Percentiles rank a stretch among this genome's conserved stretches.
phyloP scores from a whole-genome alignment of 345 rosid species.

The Sonneratia alba region DNA sequence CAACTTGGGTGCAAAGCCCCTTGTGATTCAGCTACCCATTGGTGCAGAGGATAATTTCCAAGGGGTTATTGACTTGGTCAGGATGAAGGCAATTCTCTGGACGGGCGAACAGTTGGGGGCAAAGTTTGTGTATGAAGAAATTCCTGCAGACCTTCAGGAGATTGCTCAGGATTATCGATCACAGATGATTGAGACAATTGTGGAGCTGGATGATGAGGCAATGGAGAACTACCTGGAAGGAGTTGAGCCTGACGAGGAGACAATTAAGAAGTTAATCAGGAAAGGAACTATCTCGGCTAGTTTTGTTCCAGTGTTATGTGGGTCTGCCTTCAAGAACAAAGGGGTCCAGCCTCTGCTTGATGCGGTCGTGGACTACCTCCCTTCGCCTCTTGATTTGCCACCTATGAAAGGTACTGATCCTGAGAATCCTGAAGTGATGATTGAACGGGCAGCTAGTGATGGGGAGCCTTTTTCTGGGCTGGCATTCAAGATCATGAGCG shows the following conservation, averaged over 20 bases:
- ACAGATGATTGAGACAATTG: slow-evolving; percentile 56
- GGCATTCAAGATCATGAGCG: slow-evolving; percentile 97
- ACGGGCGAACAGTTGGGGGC: slow-evolving; percentile 98
- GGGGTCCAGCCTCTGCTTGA: slow-evolving; percentile 95
- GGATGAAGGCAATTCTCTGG: slow-evolving; percentile 86
- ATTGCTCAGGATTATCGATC: slow-evolving; percentile 65
- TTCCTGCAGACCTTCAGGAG: slow-evolving; percentile 73
- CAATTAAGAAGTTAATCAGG: slow-evolving; percentile 63
- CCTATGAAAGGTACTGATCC: slow-evolving; percentile 91
- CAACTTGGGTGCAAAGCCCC: slow-evolving; percentile 90
- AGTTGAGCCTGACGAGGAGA: slow-evolving; percentile 79
- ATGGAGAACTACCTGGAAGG: slow-evolving; percentile 96
- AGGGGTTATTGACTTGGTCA: slow-evolving; percentile 80
- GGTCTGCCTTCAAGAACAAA: slow-evolving; percentile 91
- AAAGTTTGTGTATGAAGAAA: slow-evolving; percentile 62
- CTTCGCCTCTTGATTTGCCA: slow-evolving; percentile 82
- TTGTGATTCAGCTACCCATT: slow-evolving; percentile 75
- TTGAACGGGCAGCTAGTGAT: slow-evolving; percentile 57
- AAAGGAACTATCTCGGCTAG: slow-evolving; percentile 60
- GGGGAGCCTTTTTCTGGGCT: slow-evolving; percentile 81
- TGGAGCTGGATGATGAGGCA: slow-evolving; percentile 78
- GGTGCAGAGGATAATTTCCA: slow-evolving; percentile 78
- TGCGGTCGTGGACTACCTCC: slow-evolving; percentile 85
- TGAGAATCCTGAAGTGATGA: slow-evolving; percentile 56
- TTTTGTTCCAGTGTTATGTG: slow-evolving; percentile 86